Percentiles rank a stretch among this genome's conserved stretches.
Conservation (phyloP, 2,329 filamentous ascomycete species). For the Cercospora janseana region DNA sequence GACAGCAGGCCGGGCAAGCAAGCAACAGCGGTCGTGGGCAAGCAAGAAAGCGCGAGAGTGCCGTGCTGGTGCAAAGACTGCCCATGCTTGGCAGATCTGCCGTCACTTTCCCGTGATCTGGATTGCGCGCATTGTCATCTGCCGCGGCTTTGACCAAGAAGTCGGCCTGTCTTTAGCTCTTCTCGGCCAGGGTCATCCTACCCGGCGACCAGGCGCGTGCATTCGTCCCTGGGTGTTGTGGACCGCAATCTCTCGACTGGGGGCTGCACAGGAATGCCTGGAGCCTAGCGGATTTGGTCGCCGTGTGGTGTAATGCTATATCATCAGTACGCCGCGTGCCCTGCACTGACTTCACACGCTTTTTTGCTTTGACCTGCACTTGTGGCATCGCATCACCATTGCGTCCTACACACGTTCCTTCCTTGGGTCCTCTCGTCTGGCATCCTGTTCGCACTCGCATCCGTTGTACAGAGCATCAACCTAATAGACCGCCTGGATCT, state of each 20-base stretch:
- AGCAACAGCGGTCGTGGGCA: neutral
- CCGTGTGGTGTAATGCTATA: slow-evolving; percentile 23
- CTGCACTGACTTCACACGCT: slow-evolving; percentile 20
- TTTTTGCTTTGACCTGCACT: slow-evolving; percentile 24
- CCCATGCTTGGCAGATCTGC: slow-evolving; percentile 20
- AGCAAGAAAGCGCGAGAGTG: slow-evolving; percentile 4
- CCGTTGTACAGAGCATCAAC: slow-evolving; percentile 23
- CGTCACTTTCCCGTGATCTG: slow-evolving; percentile 20
- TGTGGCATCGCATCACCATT: slow-evolving; percentile 7
- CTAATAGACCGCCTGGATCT: neutral
- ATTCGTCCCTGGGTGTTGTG: slow-evolving; percentile 24
- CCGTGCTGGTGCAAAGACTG: slow-evolving; percentile 1
- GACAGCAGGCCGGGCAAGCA: neutral
- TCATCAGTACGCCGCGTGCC: slow-evolving; percentile 15
- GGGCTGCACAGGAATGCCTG: slow-evolving; percentile 16
- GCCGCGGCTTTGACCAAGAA: slow-evolving; percentile 25
- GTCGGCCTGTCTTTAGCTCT: slow-evolving; percentile 24
- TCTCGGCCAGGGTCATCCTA: slow-evolving; percentile 25
- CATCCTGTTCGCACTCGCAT: slow-evolving; percentile 19
- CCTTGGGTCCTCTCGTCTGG: slow-evolving; percentile 8
- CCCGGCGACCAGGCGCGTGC: slow-evolving; percentile 22
- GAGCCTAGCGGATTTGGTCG: slow-evolving; percentile 19
- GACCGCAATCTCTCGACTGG: slow-evolving; percentile 27
- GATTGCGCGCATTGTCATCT: slow-evolving; percentile 15
- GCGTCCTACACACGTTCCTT: slow-evolving; percentile 26